phyloP scores from a whole-genome alignment of 306 rosid species.

The Quercus glauca region DNA sequence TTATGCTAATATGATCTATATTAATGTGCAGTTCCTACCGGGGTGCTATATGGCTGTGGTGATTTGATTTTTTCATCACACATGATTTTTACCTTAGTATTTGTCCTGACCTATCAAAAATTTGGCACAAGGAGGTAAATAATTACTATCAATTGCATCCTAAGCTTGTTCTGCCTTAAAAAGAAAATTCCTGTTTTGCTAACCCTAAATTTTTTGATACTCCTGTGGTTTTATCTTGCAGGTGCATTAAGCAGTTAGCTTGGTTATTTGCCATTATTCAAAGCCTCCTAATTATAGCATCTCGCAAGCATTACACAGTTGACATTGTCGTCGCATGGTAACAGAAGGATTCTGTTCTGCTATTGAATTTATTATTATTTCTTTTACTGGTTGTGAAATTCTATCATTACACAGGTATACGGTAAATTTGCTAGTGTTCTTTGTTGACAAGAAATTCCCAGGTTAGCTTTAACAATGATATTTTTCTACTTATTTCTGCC shows the following conservation, averaged over 20 bases:
- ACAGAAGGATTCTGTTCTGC: not conserved
- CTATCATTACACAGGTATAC: slow-evolving; percentile 38
- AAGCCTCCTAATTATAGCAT: slow-evolving; percentile 53
- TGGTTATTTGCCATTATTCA: slow-evolving; percentile 45
- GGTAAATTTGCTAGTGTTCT: slow-evolving; percentile 44
- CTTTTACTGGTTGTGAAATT: not conserved
- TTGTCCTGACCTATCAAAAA: slow-evolving; percentile 47
- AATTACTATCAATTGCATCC: not conserved
- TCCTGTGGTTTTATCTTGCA: slow-evolving; percentile 10
- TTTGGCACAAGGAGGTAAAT: slow-evolving; percentile 43
- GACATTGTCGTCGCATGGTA: slow-evolving; percentile 51
- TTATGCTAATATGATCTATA: slow-evolving; percentile 17
- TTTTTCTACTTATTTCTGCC: not conserved
- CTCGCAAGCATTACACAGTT: slow-evolving; percentile 52
- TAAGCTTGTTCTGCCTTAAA: not conserved
- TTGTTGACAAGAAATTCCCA: slow-evolving; percentile 41
- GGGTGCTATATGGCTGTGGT: slow-evolving; percentile 44
- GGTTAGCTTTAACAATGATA: slow-evolving; percentile 19
- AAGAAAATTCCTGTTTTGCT: not conserved
- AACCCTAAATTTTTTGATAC: not conserved
- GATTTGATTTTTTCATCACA: slow-evolving; percentile 59
- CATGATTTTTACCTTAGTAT: slow-evolving; percentile 53
- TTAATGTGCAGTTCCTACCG: slow-evolving; percentile 47
- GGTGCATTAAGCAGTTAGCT: slow-evolving; percentile 48
- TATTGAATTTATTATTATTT: not conserved